Base-by-base conservation (phyloP, 164 flowering plant species). In the Magnolia officinalis region DNA sequence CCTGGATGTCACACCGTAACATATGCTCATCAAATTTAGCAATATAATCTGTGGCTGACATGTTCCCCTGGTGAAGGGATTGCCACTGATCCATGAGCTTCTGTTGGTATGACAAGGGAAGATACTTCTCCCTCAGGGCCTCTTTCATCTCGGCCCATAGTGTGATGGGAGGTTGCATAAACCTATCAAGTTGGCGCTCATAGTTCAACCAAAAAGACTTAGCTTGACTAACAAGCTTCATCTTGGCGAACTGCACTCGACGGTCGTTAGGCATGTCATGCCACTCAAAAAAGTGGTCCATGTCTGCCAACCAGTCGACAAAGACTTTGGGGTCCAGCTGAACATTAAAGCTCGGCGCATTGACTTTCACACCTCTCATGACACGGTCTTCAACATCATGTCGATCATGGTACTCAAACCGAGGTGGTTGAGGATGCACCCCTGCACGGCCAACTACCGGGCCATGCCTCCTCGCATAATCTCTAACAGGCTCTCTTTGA, bases 211-310 rank as follows among this genome's bases (percentile, higher is more conserved):
- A 69, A 37, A 11, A 37, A 2, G 45, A 20, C 19, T 10, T 18
- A 0, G 10, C 50, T 19, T 69, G 21, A 8, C 52, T 18, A 18
- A 69, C 55, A 2, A 45, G 45, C 19, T 69, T 69, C 72, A 69
- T 69, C 23, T 45, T 45, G 26, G 55, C 11, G n/a, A 69, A 69
- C 72, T 2, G 0, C 2, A 69, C 8, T 37, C n/a, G 16, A 31
- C 72, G 21, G 19, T 18, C 72, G 4, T 37, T 1, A 19, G 10
- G 19, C 8, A 64, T 64, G n/a, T 64, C 29, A 21, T 21, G 21
- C 67, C 67, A 8, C 24, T 64, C 67, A 14, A 69, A 37, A 8
- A 18, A 69, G 52, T 19, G 72, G 72, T 69, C 55, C 72, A 69
- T 69, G 72, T 69, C 26, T 2, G 23, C 37, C 4, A 13, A 18